These are phyloP conservation scores for Rhizoclosmatium sp. DNA, from an alignment of 192 early-diverging fungal genomes.

Conservation along the genomic window DNA sequence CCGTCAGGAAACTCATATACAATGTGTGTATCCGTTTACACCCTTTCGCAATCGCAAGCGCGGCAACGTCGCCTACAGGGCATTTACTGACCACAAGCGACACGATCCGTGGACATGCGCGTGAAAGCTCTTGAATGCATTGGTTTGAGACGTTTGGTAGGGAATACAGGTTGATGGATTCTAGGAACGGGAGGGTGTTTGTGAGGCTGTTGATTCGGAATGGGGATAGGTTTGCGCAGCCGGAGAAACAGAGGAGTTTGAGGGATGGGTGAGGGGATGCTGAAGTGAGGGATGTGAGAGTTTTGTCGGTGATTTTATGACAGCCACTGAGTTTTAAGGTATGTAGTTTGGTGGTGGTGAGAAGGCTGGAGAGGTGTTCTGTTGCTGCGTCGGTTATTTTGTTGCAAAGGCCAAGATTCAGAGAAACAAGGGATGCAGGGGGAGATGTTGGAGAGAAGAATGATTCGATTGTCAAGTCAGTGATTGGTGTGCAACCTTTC, in stretches of 20 bases:
- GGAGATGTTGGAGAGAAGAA: constrained; percentile 11
- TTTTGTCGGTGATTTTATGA: neutral
- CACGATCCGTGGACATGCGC: constrained; percentile 27
- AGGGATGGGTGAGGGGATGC: neutral
- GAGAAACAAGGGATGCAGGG: neutral
- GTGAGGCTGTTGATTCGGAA: constrained; percentile 26
- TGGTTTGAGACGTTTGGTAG: constrained; percentile 33
- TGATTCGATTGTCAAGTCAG: constrained; percentile 9
- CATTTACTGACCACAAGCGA: constrained; percentile 38
- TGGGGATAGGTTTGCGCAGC: constrained; percentile 33
- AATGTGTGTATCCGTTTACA: constrained; percentile 36
- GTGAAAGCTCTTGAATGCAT: constrained; percentile 17
- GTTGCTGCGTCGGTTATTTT: constrained; percentile 29
- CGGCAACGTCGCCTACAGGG: constrained; percentile 28
- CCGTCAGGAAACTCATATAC: constrained; percentile 38
- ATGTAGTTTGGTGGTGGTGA: constrained; percentile 1
- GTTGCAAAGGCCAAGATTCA: constrained; percentile 35
- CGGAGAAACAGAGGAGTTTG: constrained; percentile 41
- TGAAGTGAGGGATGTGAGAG: neutral
- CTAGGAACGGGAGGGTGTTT: constrained; percentile 33
- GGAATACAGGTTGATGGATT: constrained; percentile 44
- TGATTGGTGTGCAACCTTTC: constrained; percentile 23
- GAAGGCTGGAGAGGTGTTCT: neutral
- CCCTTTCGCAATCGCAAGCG: constrained; percentile 19
- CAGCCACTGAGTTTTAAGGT: constrained; percentile 37